Evolutionary conservation across 2,329 filamentous ascomycete species (phyloP).

Genomic region (Penicillium psychrosexuale): DNA sequence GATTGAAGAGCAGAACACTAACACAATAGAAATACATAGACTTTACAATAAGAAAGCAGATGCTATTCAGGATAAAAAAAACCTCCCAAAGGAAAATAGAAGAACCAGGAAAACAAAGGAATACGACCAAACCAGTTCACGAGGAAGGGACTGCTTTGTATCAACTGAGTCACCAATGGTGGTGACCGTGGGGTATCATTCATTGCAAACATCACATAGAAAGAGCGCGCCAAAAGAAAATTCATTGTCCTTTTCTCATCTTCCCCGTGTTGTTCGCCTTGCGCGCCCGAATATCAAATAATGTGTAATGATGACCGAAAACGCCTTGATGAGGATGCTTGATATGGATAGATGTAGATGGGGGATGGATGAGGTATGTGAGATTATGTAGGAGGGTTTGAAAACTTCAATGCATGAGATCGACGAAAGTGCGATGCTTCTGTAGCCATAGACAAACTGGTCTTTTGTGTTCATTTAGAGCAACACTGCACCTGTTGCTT

Average conservation of each 20-base stretch:
- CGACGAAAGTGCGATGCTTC: background rate
- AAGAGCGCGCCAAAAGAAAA: conserved; percentile 1
- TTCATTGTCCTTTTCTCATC: background rate
- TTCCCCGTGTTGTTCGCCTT: conserved; percentile 16
- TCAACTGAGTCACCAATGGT: conserved; percentile 5
- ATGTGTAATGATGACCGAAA: conserved; percentile 2
- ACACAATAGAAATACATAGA: background rate
- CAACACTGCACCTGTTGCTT: conserved; percentile 15
- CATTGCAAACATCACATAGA: conserved; percentile 16
- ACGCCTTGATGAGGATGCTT: background rate
- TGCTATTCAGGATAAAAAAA: background rate
- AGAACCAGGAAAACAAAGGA: background rate
- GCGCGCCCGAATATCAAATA: conserved; percentile 11
- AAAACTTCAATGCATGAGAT: background rate
- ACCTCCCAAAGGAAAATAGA: background rate
- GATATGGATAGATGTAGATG: background rate
- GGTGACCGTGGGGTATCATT: conserved; percentile 23
- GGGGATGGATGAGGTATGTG: background rate
- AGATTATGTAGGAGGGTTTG: background rate
- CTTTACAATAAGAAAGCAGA: background rate
- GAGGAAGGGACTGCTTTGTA: background rate
- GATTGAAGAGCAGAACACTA: background rate
- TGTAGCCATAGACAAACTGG: background rate
- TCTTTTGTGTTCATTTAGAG: conserved; percentile 16
- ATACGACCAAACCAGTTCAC: background rate